phyloP scores from a whole-genome alignment of 306 rosid genomes.

The Dryas octopetala region DNA sequence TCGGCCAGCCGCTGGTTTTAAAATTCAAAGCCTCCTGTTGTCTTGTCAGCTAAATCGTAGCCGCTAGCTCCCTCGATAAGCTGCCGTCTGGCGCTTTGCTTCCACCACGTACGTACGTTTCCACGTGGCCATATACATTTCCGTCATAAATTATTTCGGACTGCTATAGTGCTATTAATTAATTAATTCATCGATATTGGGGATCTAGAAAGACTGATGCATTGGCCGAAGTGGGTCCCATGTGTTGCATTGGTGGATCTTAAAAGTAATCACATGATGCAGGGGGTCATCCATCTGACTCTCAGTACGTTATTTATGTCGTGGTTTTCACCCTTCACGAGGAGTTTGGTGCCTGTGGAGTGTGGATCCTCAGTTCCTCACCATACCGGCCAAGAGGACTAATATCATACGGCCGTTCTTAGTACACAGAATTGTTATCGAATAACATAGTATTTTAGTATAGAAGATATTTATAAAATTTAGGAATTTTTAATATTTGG shows the following conservation, averaged over 20 bases:
- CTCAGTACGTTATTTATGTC: constrained; percentile 10
- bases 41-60: no score
- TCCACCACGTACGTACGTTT: no score
- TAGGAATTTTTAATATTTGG: no score
- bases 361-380: background rate
- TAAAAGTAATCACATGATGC: constrained; percentile 23
- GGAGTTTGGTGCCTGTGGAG: constrained; percentile 7
- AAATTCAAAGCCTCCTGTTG: no score
- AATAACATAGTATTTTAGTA: no score
- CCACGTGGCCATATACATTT: no score
- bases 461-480: no score
- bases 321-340: constrained; percentile 22
- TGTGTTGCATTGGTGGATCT: background rate
- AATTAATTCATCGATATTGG: background rate
- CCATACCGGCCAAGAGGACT: background rate
- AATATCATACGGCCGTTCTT: background rate
- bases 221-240: background rate
- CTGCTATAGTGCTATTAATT: background rate
- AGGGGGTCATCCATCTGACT: background rate
- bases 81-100: no score
- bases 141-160: no score
- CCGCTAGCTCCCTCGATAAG: no score
- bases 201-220: background rate
- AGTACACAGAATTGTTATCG: background rate
- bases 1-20: no score